Evolutionary conservation across 1,139 yeast genomes (phyloP), one percentile per base, ranked within the genome.

Genomic region (Geotrichum aggregatum): DNA sequence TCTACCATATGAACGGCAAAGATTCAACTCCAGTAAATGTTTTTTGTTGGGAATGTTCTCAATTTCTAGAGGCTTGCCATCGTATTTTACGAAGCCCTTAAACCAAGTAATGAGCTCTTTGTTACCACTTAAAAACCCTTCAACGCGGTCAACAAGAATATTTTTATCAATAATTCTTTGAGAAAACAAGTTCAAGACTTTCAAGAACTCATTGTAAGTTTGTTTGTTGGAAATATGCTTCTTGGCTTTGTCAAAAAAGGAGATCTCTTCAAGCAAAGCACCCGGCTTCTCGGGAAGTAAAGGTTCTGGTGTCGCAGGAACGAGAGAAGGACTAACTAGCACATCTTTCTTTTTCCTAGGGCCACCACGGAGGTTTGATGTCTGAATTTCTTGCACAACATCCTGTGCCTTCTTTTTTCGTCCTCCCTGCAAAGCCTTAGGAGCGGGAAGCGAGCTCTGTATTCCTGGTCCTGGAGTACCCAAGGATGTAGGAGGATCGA

Each of bases 221-320:
- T 86, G 95, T 67, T 88, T 91, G 68, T 87, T 87, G 33, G 95
- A 94, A 65, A 92, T 83, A 3, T 84, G 84, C 66, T 87, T 88
- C 71, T 92, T 92, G 22, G 87, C 96, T 66, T 84, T 86, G 66
- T 92, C 98, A 64, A 92, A 92, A 67, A 91, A 92, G 4, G 83
- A 77, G 35, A 94, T 81, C 68, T 92, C 98, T 63, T 91, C 97
- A 59, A 80, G 78, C 56, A 87, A 71, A 1, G 87, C 76, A 26
- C 78, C 76, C 3, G 44, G 39, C 35, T 46, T 46, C 3, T 41
- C 44, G 16, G 44, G 44, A n/a, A 26, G 21, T 24, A 85, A 79
- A 1, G 96, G 95, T 63, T 87, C 95, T 0, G 96, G 95, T 39
- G 85, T 78, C 7, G 89, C 88, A 0, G 96, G 94, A 7, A 87